These are phyloP conservation scores for Cupressus sempervirens DNA, from an alignment of 75 land plant species.

Conservation along the genomic window DNA sequence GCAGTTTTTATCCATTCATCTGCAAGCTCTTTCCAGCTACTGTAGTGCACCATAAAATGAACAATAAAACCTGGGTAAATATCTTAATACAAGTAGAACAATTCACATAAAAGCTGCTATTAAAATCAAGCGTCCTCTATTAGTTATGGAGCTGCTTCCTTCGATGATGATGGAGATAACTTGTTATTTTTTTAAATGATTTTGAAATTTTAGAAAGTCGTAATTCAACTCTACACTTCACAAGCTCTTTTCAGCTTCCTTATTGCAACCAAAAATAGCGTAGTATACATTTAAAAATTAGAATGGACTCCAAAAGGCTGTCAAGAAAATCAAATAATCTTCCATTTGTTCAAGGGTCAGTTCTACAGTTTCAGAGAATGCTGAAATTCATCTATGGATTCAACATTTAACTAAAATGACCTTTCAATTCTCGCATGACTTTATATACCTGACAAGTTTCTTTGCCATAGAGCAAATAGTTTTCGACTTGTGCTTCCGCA, in stretches of 20 bases:
- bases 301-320: background rate
- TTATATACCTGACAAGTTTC: constrained; percentile 56
- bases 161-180: background rate
- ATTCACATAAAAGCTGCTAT: background rate
- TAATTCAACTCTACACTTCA: background rate
- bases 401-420: background rate
- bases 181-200: background rate
- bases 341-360: background rate
- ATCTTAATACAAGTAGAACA: background rate
- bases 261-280: background rate
- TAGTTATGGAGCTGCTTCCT: background rate
- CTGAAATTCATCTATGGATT: background rate
- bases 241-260: background rate
- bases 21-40: constrained; percentile 75
- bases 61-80: background rate
- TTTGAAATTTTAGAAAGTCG: background rate
- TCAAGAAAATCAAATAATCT: background rate
- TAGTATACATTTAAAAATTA: too few species aligned
- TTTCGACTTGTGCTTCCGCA: constrained; percentile 70
- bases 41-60: constrained; percentile 27
- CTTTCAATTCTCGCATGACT: background rate
- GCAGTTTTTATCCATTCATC: constrained; percentile 72
- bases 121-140: background rate
- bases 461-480: constrained; percentile 53
- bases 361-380: background rate